phyloP scores from a whole-genome alignment of 1,284 basidiomycete genomes.

The Somion occarium region DNA sequence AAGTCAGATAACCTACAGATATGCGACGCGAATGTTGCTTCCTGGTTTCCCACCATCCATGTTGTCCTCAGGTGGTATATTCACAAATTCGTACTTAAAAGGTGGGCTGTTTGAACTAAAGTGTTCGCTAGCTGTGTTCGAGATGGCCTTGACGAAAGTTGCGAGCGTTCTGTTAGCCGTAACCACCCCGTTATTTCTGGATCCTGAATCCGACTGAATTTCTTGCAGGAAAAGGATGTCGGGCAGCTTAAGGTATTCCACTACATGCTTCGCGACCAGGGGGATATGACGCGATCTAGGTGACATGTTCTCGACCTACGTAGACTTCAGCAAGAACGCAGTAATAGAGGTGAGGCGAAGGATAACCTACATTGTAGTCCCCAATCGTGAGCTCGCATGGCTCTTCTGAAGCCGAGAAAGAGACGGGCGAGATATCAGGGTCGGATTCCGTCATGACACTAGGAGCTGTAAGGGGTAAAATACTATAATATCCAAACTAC shows the following conservation, averaged over 20 bases:
- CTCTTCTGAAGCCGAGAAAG: slow-evolving; percentile 31
- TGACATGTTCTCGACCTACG: slow-evolving; percentile 55
- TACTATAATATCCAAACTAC: slow-evolving; percentile 46
- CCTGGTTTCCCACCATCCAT: slow-evolving; percentile 62
- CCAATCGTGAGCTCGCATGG: slow-evolving; percentile 50
- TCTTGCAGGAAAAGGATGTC: slow-evolving; percentile 65
- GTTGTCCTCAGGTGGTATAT: slow-evolving; percentile 48
- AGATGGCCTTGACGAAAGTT: slow-evolving; percentile 46
- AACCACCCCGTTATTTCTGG: slow-evolving; percentile 51
- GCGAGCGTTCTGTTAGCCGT: slow-evolving; percentile 50
- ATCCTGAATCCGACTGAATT: slow-evolving; percentile 60
- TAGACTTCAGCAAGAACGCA: too few relatives aligned
- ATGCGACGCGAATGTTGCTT: slow-evolving; percentile 61
- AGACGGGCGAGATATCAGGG: slow-evolving; percentile 33
- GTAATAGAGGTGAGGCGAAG: neutral
- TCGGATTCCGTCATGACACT: slow-evolving; percentile 36
- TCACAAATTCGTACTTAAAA: slow-evolving; percentile 41
- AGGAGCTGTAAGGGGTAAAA: slow-evolving; percentile 54
- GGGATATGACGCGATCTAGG: slow-evolving; percentile 46
- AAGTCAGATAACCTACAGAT: slow-evolving; percentile 33
- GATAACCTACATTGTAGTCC: slow-evolving; percentile 51
- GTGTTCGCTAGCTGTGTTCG: slow-evolving; percentile 21
- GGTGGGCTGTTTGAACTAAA: slow-evolving; percentile 25
- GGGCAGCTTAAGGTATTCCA: slow-evolving; percentile 44
- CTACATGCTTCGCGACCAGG: slow-evolving; percentile 52